A percentile compares a stretch with the other conserved stretches of the same genome.
Conservation (phyloP, 2,329 filamentous ascomycete genomes). For the Fusarium dlaminii region DNA sequence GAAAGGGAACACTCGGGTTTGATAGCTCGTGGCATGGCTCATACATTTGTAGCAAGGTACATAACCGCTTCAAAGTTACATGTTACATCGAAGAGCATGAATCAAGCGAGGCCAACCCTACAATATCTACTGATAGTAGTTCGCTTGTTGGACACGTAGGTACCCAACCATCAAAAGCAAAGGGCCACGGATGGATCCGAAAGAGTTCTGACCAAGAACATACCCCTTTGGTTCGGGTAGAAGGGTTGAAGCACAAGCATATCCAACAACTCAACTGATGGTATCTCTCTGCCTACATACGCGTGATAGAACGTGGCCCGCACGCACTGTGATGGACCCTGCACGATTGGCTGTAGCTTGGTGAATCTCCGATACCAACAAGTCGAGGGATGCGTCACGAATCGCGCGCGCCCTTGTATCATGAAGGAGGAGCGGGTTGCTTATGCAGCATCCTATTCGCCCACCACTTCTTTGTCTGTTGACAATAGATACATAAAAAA, state of each 20-base stretch:
- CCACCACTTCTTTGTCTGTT: slow-evolving; percentile 9
- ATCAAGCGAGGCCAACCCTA: slow-evolving; percentile 27
- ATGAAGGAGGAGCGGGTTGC: slow-evolving; percentile 15
- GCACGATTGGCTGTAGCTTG: slow-evolving; percentile 30
- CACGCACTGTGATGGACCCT: slow-evolving; percentile 33
- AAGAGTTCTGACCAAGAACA: background rate
- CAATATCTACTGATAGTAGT: slow-evolving; percentile 3
- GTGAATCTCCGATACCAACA: slow-evolving; percentile 37
- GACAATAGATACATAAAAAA: slow-evolving; percentile 10
- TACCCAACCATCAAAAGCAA: slow-evolving; percentile 4
- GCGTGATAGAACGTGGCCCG: slow-evolving; percentile 19
- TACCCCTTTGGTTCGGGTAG: slow-evolving; percentile 25
- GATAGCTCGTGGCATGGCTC: slow-evolving; percentile 18
- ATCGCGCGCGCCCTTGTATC: slow-evolving; percentile 32
- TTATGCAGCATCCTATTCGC: slow-evolving; percentile 19
- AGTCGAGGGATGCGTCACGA: slow-evolving; percentile 38
- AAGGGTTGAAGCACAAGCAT: slow-evolving; percentile 33
- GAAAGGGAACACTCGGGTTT: slow-evolving; percentile 21
- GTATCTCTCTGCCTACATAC: slow-evolving; percentile 5
- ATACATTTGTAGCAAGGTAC: background rate
- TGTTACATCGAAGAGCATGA: slow-evolving; percentile 16
- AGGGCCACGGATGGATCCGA: background rate
- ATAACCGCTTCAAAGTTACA: slow-evolving; percentile 24
- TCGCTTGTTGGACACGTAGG: slow-evolving; percentile 12
- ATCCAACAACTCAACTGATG: slow-evolving; percentile 29